Percentiles rank a stretch among this genome's conserved stretches.
phyloP scores from a whole-genome alignment of 768 basidiomycete species.

The Xerocomus potaroensis region DNA sequence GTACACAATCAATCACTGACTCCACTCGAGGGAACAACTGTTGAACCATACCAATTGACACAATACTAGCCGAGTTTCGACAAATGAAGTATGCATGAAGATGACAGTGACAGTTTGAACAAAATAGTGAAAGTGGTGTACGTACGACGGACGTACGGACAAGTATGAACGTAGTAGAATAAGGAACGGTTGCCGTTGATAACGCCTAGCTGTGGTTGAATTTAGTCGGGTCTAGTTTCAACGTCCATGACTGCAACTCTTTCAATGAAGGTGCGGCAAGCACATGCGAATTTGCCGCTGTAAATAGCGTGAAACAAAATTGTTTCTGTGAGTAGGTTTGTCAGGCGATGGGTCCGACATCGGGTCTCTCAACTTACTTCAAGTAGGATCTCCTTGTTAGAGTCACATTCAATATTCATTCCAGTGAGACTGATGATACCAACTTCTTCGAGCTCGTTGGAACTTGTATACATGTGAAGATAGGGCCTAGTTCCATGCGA shows the following conservation, averaged over 20 bases:
- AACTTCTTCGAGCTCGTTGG: slow-evolving; percentile 79
- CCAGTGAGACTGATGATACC: slow-evolving; percentile 79
- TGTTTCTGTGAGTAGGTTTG: slow-evolving; percentile 51
- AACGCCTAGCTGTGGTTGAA: slow-evolving; percentile 40
- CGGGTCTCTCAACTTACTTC: slow-evolving; percentile 53
- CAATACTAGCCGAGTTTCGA: too few species aligned
- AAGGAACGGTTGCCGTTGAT: slow-evolving; percentile 12
- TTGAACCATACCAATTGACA: too few species aligned
- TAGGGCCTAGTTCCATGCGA: slow-evolving; percentile 65
- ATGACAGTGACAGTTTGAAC: too few species aligned
- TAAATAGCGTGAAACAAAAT: slow-evolving; percentile 87
- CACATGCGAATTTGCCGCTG: slow-evolving; percentile 87
- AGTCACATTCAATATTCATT: slow-evolving; percentile 81
- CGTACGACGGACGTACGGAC: slow-evolving; percentile 29
- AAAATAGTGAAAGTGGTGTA: too few species aligned
- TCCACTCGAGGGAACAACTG: too few species aligned
- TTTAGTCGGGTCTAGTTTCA: slow-evolving; percentile 80
- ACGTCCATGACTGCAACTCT: slow-evolving; percentile 82
- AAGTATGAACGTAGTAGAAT: slow-evolving; percentile 22
- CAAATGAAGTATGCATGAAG: too few species aligned
- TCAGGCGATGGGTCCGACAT: neutral
- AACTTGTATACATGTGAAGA: slow-evolving; percentile 80
- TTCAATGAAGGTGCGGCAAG: slow-evolving; percentile 77
- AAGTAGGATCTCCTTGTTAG: slow-evolving; percentile 81
- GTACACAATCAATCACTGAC: too few species aligned